Evolutionary conservation across 345 rosid genomes (phyloP), one percentile per base, ranked within the genome.

Genomic region (Citrus inodora): DNA sequence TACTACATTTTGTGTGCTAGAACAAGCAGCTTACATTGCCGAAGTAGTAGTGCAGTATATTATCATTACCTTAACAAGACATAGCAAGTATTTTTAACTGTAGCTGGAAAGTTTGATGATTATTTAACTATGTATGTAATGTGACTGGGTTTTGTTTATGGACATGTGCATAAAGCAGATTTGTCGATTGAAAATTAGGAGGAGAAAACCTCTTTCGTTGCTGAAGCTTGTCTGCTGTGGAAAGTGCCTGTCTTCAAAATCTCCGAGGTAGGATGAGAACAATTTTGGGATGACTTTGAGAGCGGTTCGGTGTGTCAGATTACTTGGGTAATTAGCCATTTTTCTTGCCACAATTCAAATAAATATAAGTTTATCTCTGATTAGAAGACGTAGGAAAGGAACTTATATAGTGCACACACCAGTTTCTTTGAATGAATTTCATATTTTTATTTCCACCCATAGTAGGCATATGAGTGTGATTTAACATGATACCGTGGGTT

Each of bases 221-320:
- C 79, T 92, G 87, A 94, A 92, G 86, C 77, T 92, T 2, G 89
- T 94, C 74, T 82, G 89, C 0, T 94, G 98, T 66, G 97, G 97
- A 75, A 88, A 85, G 71, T 88, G 92, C 82, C 73, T 91, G 64
- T 86, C 97, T 62, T 75, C 88, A 25, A 89, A 80, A 78, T 91
- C 98, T 72, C 85, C 87, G 6, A 84, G 93, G 87, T 87, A 91
- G 82, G 67, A 78, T 56, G 8, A 77, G 67, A 22, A 71, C 70
- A 33, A 64, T 1, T 75, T 74, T 77, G 28, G 24, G 77, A 70
- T 65, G 73, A 61, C 71, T 80, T 71, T 70, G 75, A 78, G 40
- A 74, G 51, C 79, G 37, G 74, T 74, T 46, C 9, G n/a, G 72
- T 22, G 33, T 77, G 76, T 71, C 63, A 69, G 67, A 59, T 80